Evolutionary conservation across 768 basidiomycete species (phyloP).

Genomic region (Pleurotus eryngii): DNA sequence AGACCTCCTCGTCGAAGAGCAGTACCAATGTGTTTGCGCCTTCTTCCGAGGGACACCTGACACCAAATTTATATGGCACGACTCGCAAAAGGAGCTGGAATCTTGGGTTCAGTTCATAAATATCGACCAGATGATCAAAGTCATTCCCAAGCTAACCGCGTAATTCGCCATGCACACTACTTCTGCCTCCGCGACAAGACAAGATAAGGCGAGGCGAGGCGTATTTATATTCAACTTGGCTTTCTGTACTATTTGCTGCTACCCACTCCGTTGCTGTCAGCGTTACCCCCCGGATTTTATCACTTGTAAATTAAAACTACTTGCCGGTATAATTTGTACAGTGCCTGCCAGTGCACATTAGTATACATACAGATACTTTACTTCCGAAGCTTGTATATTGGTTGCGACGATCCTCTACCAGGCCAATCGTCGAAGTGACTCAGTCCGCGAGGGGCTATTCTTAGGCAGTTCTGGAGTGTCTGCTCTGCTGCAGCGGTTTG

Average conservation of each 20-base stretch:
- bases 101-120: slow-evolving; percentile 84
- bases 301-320: background rate
- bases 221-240: background rate
- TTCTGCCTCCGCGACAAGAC: background rate
- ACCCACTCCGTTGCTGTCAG: background rate
- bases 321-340: background rate
- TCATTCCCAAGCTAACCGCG: slow-evolving; percentile 73
- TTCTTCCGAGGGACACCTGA: slow-evolving; percentile 69
- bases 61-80: slow-evolving; percentile 70
- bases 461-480: too few relatives aligned
- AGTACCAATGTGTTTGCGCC: slow-evolving; percentile 74
- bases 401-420: too few relatives aligned
- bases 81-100: slow-evolving; percentile 62
- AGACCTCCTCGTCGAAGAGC: slow-evolving; percentile 55
- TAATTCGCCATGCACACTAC: slow-evolving; percentile 13
- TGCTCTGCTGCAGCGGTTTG: too few relatives aligned
- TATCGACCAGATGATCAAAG: slow-evolving; percentile 78
- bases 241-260: background rate
- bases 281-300: background rate
- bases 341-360: background rate
- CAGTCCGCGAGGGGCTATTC: too few relatives aligned
- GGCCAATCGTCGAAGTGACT: too few relatives aligned
- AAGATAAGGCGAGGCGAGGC: background rate
- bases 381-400: too few relatives aligned
- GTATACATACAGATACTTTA: background rate